A percentile compares a stretch with the other conserved stretches of the same genome.
Conservation (phyloP, 2,329 filamentous ascomycete genomes). For the Botrytis paeoniae region DNA sequence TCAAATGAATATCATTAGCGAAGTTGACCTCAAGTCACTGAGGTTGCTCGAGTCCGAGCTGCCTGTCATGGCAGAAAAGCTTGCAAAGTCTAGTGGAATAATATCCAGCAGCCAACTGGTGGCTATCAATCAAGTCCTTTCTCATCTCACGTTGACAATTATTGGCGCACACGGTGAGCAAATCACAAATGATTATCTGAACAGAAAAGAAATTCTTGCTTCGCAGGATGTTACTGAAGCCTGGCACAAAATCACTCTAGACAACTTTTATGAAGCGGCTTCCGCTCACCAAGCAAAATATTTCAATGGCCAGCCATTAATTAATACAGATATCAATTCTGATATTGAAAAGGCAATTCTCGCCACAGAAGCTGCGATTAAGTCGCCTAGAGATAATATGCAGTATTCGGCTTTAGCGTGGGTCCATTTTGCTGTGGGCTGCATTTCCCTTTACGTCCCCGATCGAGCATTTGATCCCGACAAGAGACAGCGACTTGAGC, state of each 20-base stretch:
- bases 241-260: neutral
- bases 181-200: neutral
- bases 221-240: neutral
- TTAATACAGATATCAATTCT: conserved; percentile 32
- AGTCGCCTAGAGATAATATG: conserved; percentile 32
- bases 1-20: conserved; percentile 50
- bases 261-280: neutral
- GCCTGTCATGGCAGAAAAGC: conserved; percentile 55
- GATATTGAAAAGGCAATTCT: conserved; percentile 40
- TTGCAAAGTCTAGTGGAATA: conserved; percentile 28
- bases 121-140: conserved; percentile 42
- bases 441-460: conserved; percentile 78
- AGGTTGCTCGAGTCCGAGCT: conserved; percentile 64
- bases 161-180: conserved; percentile 29
- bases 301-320: conserved; percentile 10
- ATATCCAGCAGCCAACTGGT: conserved; percentile 47
- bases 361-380: conserved; percentile 35
- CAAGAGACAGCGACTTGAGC: conserved; percentile 62
- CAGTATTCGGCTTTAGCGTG: conserved; percentile 59
- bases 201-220: neutral
- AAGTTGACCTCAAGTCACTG: conserved; percentile 58
- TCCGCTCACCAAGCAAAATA: neutral
- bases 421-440: conserved; percentile 70
- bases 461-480: conserved; percentile 83
- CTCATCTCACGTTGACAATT: conserved; percentile 26